Evolutionary conservation across 2,329 filamentous ascomycete genomes (phyloP), one percentile per base, ranked within the genome.

Genomic region (Aspergillus sp.): DNA sequence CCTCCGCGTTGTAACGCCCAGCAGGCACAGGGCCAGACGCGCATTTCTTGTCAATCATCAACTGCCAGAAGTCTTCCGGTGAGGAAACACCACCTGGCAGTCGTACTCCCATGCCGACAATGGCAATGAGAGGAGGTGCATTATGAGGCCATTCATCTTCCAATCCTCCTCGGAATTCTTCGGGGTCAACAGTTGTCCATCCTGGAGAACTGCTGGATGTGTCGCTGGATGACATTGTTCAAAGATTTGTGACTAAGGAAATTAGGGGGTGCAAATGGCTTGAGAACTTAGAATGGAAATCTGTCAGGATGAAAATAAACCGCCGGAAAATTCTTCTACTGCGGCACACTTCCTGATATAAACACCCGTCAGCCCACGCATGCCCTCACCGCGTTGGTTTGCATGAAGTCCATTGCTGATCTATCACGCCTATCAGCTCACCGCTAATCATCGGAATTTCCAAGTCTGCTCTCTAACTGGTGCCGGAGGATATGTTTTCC

Each of bases 1-100:
- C 59, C 26, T 68, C 61, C 4, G 64, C 53, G 9, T 72, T 71
- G 56, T 69, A 71, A 18, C 71, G 54, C 3, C 63, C 58, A 7
- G 56, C 50, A 1, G 72, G 71, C 6, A 72, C 57, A 18, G 67
- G 52, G 4, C 51, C 52, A 2, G 20, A 42, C 0, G 60, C 64
- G 36, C 64, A 63, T 11, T 32, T 49, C 47, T 60, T 60, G 16
- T 58, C 55, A 16, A 59, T 49, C 10, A 66, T 45, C 1, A 66
- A 16, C 2, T 65, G 24, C 64, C 64, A 66, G 24, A 67, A 64
- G 3, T 63, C 53, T 2, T 52, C 39, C 6, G 51, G 49, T n/a
- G 26, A 57, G 26, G 36, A 49, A 2, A 67, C 55, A 24, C 59
- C 61, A 3, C 65, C 65, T 0, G 64, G 65, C 5, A 67, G 53